Conservation (phyloP, 2,329 filamentous ascomycete genomes). For the Penicillium sp. region DNA sequence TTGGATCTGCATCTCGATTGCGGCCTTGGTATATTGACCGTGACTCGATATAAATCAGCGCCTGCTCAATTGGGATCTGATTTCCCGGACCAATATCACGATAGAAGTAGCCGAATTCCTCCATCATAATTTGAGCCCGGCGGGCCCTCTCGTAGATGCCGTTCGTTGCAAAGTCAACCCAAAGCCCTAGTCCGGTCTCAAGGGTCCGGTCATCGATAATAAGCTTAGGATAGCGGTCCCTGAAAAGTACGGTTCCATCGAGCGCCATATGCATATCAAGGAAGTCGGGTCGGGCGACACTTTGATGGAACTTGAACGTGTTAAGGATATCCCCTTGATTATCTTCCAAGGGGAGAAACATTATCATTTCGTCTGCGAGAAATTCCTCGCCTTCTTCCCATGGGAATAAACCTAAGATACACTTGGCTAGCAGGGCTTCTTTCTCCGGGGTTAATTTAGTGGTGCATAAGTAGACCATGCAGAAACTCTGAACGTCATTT, state of each 20-base stretch:
- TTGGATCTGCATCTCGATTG: background rate
- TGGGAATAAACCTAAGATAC: constrained; percentile 9
- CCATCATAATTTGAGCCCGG: constrained; percentile 7
- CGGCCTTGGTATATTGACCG: background rate
- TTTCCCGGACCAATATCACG: background rate
- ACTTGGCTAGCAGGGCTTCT: constrained; percentile 15
- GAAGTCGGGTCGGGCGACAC: constrained; percentile 13
- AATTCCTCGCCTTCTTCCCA: constrained; percentile 9
- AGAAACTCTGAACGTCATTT: background rate
- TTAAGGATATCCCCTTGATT: constrained; percentile 8
- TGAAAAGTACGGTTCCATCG: constrained; percentile 12
- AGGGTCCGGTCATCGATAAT: constrained; percentile 15
- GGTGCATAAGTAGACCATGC: constrained; percentile 4
- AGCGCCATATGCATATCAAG: constrained; percentile 15
- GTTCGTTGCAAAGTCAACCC: constrained; percentile 4
- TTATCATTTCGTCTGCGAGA: constrained; percentile 7
- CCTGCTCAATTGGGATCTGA: background rate
- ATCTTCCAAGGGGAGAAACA: constrained; percentile 6
- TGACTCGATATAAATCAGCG: background rate
- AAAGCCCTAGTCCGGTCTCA: constrained; percentile 6
- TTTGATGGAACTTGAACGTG: constrained; percentile 11
- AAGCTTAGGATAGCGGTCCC: constrained; percentile 1
- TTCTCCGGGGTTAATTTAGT: constrained; percentile 7
- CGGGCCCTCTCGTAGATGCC: background rate
- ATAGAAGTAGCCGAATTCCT: background rate